Evolutionary conservation across 768 basidiomycete genomes (phyloP).

Genomic region (Termitomyces bulborhizus): DNA sequence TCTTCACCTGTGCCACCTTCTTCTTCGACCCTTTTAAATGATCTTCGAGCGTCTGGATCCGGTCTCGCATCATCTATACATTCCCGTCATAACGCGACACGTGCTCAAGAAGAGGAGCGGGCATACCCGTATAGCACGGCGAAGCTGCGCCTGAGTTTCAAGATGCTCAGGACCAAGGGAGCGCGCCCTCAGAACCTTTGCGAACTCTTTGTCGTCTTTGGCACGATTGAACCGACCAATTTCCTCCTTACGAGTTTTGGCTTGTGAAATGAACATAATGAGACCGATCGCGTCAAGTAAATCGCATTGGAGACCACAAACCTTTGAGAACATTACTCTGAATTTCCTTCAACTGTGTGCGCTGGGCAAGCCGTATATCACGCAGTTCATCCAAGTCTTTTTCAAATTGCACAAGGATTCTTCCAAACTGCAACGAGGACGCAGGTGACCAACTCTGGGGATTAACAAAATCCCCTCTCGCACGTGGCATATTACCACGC

Average conservation of each 20-base stretch:
- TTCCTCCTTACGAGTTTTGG: slow-evolving; percentile 78
- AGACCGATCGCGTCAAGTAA: background rate
- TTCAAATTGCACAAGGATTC: slow-evolving; percentile 39
- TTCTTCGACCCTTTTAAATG: slow-evolving; percentile 66
- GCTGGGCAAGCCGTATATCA: slow-evolving; percentile 23
- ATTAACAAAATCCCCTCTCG: slow-evolving; percentile 40
- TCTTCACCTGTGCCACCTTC: slow-evolving; percentile 52
- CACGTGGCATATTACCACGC: slow-evolving; percentile 27
- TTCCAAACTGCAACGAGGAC: slow-evolving; percentile 48
- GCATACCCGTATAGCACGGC: slow-evolving; percentile 66
- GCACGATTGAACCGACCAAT: slow-evolving; percentile 75
- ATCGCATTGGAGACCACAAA: slow-evolving; percentile 19
- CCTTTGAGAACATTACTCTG: slow-evolving; percentile 67
- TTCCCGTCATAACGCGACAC: background rate
- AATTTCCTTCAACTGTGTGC: slow-evolving; percentile 43
- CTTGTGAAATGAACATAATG: slow-evolving; percentile 30
- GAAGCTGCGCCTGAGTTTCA: slow-evolving; percentile 73
- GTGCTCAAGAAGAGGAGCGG: background rate
- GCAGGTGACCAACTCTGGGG: slow-evolving; percentile 45
- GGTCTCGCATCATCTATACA: slow-evolving; percentile 57
- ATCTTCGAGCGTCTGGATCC: slow-evolving; percentile 76
- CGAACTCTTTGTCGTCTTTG: slow-evolving; percentile 71
- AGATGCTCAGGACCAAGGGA: slow-evolving; percentile 87
- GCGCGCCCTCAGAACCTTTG: slow-evolving; percentile 63
- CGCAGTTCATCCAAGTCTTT: slow-evolving; percentile 43